These are phyloP conservation scores for Micractinium conductrix DNA, from an alignment of 139 green algal species.

Conservation along the genomic window DNA sequence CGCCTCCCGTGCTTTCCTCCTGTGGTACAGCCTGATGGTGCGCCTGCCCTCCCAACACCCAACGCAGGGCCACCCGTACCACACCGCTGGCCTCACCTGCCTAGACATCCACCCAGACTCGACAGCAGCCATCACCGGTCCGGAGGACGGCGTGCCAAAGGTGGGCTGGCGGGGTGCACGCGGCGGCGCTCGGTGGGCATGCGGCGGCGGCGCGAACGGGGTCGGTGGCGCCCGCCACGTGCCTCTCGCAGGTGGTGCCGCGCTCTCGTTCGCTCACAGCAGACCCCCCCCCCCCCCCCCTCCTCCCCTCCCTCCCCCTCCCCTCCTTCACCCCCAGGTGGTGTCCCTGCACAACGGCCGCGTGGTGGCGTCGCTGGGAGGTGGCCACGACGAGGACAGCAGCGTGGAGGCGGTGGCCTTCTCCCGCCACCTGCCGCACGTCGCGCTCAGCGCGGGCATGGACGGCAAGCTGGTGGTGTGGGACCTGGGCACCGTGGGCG, in stretches of 20 bases:
- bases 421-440: conserved; percentile 46
- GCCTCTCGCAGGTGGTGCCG: no score
- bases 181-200: no score
- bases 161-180: conserved; percentile 41
- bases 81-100: conserved; percentile 73
- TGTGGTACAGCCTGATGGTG: no score
- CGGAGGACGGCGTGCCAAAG: conserved; percentile 67
- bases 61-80: conserved; percentile 32
- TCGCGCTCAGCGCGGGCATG: conserved; percentile 71
- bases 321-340: conserved; percentile 1
- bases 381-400: conserved; percentile 71
- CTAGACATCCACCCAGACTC: conserved; percentile 68
- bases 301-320: background rate
- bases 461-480: conserved; percentile 83
- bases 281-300: background rate
- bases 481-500: conserved; percentile 73
- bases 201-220: no score
- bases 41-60: background rate
- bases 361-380: conserved; percentile 39
- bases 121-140: conserved; percentile 62
- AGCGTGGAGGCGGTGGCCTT: conserved; percentile 79
- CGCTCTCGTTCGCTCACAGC: no score
- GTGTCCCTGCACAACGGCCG: conserved; percentile 1
- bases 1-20: no score
- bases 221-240: no score